Evolutionary conservation across 2,329 filamentous ascomycete genomes (phyloP), one percentile per base, ranked within the genome.

Genomic region (Xylaria sp.): DNA sequence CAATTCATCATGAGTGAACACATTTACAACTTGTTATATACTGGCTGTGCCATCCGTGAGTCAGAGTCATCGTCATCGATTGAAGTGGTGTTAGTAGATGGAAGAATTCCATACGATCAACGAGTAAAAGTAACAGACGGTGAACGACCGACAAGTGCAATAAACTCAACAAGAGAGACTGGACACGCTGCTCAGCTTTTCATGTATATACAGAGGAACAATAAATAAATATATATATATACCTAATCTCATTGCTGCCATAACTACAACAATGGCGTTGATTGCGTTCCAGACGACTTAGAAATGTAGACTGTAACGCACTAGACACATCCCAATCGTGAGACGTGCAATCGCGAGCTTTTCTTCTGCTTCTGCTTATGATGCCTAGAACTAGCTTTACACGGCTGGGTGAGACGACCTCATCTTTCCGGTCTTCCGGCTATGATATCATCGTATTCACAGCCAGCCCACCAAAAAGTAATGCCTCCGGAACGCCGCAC

Each of bases 1-100:
- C 70, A 57, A 68, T 67, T 68, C 60, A 64, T 72, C 62, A 68
- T 58, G 60, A 67, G 61, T 66, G 56, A 68, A 61, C 53, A 64
- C 30, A 30, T 43, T 34, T 34, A 10, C 13, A 28, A 18, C 10
- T 46, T 25, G 0, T 23, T 15, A 41, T 12, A 12, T 25, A 13
- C 36, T 3, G 23, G 20, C 18, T 55, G 28, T 46, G 46, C 20
- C 25, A 36, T 34, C 28, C 4, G 4, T 15, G 34, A 23, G 39
- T 57, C 30, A 30, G n/a, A n/a, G n/a, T n/a, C n/a, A n/a, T n/a
- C n/a, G n/a, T 34, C 8, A 43, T 39, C n/a, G 10, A 45, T 13
- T 30, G 13, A 50, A 30, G 10, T 28, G 23, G 25, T 28, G 25
- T 9, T 30, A 9, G 13, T 30, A n/a, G 25, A 28, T 50, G 46